These are phyloP conservation scores for Penicillium coffeae DNA, from an alignment of 495 filamentous ascomycete genomes.

Conservation along the genomic window DNA sequence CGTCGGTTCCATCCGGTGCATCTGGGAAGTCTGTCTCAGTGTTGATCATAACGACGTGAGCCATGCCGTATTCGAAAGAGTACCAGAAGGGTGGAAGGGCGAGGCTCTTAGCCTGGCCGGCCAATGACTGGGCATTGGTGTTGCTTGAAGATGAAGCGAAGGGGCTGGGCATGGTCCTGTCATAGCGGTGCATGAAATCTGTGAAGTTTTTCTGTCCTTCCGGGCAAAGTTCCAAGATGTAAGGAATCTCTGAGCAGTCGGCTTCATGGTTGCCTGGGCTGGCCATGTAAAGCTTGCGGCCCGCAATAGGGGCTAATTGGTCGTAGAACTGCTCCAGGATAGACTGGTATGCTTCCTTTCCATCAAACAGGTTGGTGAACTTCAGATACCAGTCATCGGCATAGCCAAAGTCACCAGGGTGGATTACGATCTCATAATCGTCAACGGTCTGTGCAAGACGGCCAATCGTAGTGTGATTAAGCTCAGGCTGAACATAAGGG, in stretches of 20 bases:
- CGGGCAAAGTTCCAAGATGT: conserved; percentile 43
- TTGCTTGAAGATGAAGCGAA: conserved; percentile 47
- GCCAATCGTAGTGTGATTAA: conserved; percentile 60
- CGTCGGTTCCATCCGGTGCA: conserved; percentile 41
- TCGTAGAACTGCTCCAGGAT: conserved; percentile 55
- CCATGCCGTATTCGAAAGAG: conserved; percentile 61
- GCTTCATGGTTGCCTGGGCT: conserved; percentile 56
- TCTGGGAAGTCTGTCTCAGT: conserved; percentile 53
- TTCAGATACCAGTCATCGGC: conserved; percentile 50
- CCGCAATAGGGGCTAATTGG: conserved; percentile 43
- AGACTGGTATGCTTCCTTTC: conserved; percentile 47
- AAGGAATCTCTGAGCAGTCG: conserved; percentile 44
- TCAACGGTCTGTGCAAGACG: conserved; percentile 51
- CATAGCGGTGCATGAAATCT: conserved; percentile 54
- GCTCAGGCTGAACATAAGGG: conserved; percentile 48
- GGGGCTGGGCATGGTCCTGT: conserved; percentile 44
- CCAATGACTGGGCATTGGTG: conserved; percentile 40
- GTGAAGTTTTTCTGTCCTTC: conserved; percentile 59
- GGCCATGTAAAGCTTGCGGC: conserved; percentile 50
- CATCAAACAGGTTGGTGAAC: conserved; percentile 32
- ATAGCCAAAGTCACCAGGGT: conserved; percentile 54
- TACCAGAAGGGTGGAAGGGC: conserved; percentile 62
- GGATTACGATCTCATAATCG: conserved; percentile 57
- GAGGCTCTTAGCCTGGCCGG: conserved; percentile 43
- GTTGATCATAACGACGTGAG: conserved; percentile 54